phyloP scores from a whole-genome alignment of 139 green algal species.

The Tetradesmus obliquus region DNA sequence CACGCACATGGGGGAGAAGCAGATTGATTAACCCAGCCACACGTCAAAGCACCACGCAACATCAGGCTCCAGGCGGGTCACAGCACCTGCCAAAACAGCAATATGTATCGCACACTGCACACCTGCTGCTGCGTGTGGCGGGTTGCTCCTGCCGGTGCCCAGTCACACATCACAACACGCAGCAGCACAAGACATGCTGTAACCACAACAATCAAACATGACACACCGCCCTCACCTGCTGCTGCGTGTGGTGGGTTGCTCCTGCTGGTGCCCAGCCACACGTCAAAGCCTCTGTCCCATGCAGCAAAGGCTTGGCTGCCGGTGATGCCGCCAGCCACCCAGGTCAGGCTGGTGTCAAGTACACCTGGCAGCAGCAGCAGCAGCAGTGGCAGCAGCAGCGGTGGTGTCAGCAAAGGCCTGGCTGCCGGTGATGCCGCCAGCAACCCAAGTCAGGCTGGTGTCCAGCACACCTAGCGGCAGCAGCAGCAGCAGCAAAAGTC shows the following conservation, averaged over 20 bases:
- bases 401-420: slow-evolving; percentile 73
- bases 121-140: slow-evolving; percentile 44
- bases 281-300: slow-evolving; percentile 92
- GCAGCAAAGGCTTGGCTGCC: slow-evolving; percentile 88
- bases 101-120: not conserved
- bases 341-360: slow-evolving; percentile 93
- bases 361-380: slow-evolving; percentile 59
- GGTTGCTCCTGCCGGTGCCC: slow-evolving; percentile 88
- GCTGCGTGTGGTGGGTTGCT: slow-evolving; percentile 73
- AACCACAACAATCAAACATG: no score
- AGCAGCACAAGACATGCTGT: no score
- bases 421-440: slow-evolving; percentile 80
- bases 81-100: not conserved
- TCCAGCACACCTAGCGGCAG: slow-evolving; percentile 81
- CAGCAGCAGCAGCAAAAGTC: not conserved
- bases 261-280: slow-evolving; percentile 94
- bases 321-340: slow-evolving; percentile 86
- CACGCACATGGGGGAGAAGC: no score
- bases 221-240: not conserved
- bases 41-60: no score
- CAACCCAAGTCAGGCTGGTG: slow-evolving; percentile 92
- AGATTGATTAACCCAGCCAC: no score
- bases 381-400: no score
- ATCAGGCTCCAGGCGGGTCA: no score
- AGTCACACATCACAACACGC: slow-evolving; percentile 93